These are phyloP conservation scores for Microsporum audouinii DNA, from an alignment of 2,329 filamentous ascomycete genomes.

Conservation along the genomic window DNA sequence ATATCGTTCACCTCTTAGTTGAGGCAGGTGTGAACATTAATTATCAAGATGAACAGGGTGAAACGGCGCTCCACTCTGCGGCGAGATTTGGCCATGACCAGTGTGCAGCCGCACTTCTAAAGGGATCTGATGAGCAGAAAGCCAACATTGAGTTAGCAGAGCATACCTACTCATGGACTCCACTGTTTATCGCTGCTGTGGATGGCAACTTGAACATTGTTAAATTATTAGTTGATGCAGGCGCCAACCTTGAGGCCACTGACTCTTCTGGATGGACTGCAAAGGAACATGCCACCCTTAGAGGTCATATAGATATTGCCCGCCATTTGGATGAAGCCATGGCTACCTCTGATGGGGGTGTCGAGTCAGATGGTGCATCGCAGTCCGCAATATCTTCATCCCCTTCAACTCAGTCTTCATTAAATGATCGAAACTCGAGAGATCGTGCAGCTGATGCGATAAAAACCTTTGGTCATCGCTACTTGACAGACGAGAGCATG, in stretches of 20 bases:
- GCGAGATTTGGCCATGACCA: conserved; percentile 75
- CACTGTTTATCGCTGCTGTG: conserved; percentile 84
- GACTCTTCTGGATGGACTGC: conserved; percentile 92
- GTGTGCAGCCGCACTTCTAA: conserved; percentile 65
- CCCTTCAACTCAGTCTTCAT: conserved; percentile 27
- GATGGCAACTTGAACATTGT: conserved; percentile 71
- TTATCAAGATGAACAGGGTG: conserved; percentile 78
- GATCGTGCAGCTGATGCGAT: conserved; percentile 58
- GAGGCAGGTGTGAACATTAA: conserved; percentile 87
- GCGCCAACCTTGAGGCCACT: conserved; percentile 59
- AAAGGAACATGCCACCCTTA: conserved; percentile 79
- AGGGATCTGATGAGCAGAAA: conserved; percentile 58
- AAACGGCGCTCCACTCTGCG: conserved; percentile 84
- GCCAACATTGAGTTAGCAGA: conserved; percentile 67
- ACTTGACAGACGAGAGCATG: conserved; percentile 78
- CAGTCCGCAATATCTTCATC: conserved; percentile 27
- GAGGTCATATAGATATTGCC: conserved; percentile 78
- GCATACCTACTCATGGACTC: conserved; percentile 83
- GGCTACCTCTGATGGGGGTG: conserved; percentile 21
- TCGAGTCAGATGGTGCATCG: conserved; percentile 24
- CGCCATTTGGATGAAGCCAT: conserved; percentile 51
- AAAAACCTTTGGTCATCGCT: conserved; percentile 92
- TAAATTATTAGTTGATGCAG: conserved; percentile 63
- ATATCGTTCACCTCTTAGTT: conserved; percentile 77
- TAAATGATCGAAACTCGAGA: conserved; percentile 34